A percentile compares a stretch with the other conserved stretches of the same genome.
These are phyloP conservation scores for Mycena amicta DNA, from an alignment of 768 basidiomycete genomes.

Conservation along the genomic window DNA sequence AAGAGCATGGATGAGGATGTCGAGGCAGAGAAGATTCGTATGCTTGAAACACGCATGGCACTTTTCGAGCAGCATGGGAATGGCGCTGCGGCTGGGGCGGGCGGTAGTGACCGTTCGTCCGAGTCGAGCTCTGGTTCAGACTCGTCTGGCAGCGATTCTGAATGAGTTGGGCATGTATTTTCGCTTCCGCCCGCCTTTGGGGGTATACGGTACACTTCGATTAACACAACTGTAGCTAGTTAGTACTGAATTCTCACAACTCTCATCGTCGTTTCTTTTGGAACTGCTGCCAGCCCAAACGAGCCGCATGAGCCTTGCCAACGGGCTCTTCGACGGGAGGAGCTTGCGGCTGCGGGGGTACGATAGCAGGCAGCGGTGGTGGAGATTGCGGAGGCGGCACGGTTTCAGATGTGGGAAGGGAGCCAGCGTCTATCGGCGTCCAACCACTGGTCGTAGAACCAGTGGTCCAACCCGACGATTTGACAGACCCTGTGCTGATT, in stretches of 20 bases:
- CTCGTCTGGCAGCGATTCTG: slow-evolving; percentile 83
- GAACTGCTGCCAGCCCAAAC: slow-evolving; percentile 63
- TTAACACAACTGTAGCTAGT: slow-evolving; percentile 55
- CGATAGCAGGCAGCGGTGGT: not conserved
- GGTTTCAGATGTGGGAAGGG: slow-evolving; percentile 21
- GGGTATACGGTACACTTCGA: slow-evolving; percentile 38
- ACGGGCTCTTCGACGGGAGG: slow-evolving; percentile 14
- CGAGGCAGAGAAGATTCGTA: slow-evolving; percentile 92
- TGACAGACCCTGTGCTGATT: slow-evolving; percentile 57
- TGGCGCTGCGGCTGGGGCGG: slow-evolving; percentile 35
- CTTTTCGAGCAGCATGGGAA: slow-evolving; percentile 71
- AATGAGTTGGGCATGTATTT: slow-evolving; percentile 47
- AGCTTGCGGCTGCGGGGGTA: slow-evolving; percentile 13
- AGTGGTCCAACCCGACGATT: slow-evolving; percentile 53
- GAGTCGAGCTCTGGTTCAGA: slow-evolving; percentile 80
- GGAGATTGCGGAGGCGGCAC: slow-evolving; percentile 6
- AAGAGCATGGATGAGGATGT: slow-evolving; percentile 98
- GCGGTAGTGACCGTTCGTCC: slow-evolving; percentile 74
- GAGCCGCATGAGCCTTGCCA: slow-evolving; percentile 35
- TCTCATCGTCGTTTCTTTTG: slow-evolving; percentile 38
- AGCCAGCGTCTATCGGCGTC: slow-evolving; percentile 28
- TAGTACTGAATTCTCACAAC: slow-evolving; percentile 45
- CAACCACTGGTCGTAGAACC: too few species aligned
- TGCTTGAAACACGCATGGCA: slow-evolving; percentile 85
- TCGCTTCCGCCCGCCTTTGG: slow-evolving; percentile 29